phyloP scores from a whole-genome alignment of 148 eudicot species.

The Heliamphora exappendiculata region DNA sequence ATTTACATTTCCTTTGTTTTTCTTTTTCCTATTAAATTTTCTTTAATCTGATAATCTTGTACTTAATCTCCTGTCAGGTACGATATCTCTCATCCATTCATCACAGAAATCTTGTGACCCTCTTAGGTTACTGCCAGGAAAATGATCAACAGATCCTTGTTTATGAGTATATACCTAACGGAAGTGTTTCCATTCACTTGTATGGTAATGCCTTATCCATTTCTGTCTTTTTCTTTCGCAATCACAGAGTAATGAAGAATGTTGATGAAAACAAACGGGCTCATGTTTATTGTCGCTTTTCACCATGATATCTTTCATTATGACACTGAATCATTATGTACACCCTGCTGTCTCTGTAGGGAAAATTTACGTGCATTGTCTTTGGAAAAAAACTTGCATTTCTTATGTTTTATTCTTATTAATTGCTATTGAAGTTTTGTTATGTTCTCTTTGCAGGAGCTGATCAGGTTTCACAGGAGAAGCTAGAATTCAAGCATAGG shows the following conservation, averaged over 20 bases:
- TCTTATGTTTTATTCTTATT: neutral
- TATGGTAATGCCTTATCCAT: slow-evolving; percentile 48
- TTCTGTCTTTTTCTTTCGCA: neutral
- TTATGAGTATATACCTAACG: slow-evolving; percentile 93
- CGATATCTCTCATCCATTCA: slow-evolving; percentile 87
- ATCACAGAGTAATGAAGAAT: neutral
- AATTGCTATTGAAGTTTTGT: slow-evolving; percentile 1
- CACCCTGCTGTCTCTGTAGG: neutral
- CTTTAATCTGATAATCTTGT: slow-evolving; percentile 2
- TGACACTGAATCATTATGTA: neutral
- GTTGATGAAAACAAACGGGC: neutral
- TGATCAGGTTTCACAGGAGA: slow-evolving; percentile 66
- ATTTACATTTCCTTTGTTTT: neutral
- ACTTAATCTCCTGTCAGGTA: slow-evolving; percentile 42
- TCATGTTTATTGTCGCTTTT: slow-evolving; percentile 2
- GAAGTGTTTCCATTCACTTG: slow-evolving; percentile 92
- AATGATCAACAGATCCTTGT: slow-evolving; percentile 75
- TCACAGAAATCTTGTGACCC: slow-evolving; percentile 90
- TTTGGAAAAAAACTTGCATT: neutral
- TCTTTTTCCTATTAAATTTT: neutral
- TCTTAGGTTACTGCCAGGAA: slow-evolving; percentile 91
- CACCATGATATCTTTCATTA: neutral
- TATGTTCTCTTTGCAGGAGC: slow-evolving; percentile 44
- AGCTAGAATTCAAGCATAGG: slow-evolving; percentile 96
- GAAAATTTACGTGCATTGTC: neutral